phyloP scores from a whole-genome alignment of 2,329 filamentous ascomycete species.

The Fusarium acutatum region DNA sequence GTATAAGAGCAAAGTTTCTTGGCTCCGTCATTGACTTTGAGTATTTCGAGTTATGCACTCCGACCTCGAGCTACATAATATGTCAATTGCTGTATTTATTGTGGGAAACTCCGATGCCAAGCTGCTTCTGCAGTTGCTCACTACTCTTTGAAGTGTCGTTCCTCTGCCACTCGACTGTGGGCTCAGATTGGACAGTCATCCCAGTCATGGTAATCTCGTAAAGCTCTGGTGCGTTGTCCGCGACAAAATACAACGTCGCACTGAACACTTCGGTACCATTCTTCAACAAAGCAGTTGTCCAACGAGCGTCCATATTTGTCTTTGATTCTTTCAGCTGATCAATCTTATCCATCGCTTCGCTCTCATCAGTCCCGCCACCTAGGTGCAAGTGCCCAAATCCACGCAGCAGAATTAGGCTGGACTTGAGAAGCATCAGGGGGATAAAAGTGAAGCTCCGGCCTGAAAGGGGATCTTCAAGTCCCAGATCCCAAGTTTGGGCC shows the following conservation, averaged over 20 bases:
- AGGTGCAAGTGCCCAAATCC: background rate
- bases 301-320: background rate
- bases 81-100: no score
- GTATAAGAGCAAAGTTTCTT: background rate
- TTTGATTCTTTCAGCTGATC: background rate
- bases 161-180: background rate
- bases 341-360: background rate
- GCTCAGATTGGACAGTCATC: background rate
- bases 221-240: background rate
- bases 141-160: background rate
- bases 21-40: background rate
- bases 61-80: background rate
- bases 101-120: background rate
- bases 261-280: background rate
- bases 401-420: background rate
- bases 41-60: background rate
- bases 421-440: background rate
- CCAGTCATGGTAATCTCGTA: background rate
- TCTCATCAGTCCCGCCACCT: background rate
- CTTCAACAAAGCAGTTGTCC: background rate
- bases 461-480: background rate
- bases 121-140: background rate
- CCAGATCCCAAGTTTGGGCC: background rate
- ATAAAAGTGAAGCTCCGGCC: background rate
- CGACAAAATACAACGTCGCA: rapidly evolving